Percentiles rank a stretch among this genome's conserved stretches.
phyloP scores from a whole-genome alignment of 2,329 filamentous ascomycete species.

The Rhynchosporium agropyri region DNA sequence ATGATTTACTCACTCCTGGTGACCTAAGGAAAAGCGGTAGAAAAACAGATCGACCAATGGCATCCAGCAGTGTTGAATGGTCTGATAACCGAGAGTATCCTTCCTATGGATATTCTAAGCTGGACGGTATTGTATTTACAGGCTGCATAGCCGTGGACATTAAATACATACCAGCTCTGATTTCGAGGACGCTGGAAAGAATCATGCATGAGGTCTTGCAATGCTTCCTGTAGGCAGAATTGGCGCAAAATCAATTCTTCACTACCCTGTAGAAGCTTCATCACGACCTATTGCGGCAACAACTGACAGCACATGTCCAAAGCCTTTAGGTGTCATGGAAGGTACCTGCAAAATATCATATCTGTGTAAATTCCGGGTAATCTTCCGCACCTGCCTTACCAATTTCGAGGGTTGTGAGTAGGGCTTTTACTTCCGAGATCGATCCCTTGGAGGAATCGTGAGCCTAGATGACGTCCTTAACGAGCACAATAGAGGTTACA shows the following conservation, averaged over 20 bases:
- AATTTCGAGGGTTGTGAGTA: not conserved
- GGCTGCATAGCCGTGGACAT: not conserved
- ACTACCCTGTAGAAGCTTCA: no score
- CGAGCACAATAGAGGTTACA: not conserved
- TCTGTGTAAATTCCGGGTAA: not conserved
- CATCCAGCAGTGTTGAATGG: constrained; percentile 3
- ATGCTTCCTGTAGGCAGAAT: not conserved
- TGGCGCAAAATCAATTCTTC: not conserved
- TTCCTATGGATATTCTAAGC: not conserved
- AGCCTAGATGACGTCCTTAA: not conserved
- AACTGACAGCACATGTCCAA: not conserved
- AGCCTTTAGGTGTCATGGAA: not conserved
- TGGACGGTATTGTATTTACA: not conserved
- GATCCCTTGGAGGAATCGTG: not conserved
- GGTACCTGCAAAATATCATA: not conserved
- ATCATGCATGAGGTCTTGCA: not conserved
- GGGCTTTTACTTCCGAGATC: not conserved
- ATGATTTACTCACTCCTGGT: not conserved
- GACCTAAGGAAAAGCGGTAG: constrained; percentile 4
- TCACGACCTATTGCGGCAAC: not conserved
- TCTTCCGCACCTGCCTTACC: not conserved
- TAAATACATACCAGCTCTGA: not conserved
- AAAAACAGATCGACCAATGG: not conserved
- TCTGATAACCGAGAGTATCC: not conserved
- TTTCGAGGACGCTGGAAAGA: not conserved